These are phyloP conservation scores for Xylariaceae sp. DNA, from an alignment of 2,329 filamentous ascomycete genomes.

Conservation along the genomic window DNA sequence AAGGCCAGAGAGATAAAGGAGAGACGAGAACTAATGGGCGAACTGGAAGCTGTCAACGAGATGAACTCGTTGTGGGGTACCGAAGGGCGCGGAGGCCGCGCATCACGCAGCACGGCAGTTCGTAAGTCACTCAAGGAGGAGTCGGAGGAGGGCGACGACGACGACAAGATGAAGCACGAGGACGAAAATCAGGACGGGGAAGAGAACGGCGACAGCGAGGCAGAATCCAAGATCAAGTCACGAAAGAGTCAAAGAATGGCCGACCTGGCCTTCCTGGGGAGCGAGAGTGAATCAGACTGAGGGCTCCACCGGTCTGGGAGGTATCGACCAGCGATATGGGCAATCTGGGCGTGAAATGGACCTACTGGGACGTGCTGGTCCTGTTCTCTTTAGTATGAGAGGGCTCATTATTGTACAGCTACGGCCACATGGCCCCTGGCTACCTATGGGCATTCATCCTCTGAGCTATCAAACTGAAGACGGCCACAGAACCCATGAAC, in stretches of 20 bases:
- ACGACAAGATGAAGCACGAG: slow-evolving; percentile 32
- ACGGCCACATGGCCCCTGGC: background rate
- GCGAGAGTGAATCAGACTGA: slow-evolving; percentile 63
- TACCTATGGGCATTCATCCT: slow-evolving; percentile 59
- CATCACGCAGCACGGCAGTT: slow-evolving; percentile 40
- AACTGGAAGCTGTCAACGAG: slow-evolving; percentile 79
- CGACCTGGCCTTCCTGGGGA: slow-evolving; percentile 63
- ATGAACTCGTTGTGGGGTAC: slow-evolving; percentile 76
- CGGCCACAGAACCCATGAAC: slow-evolving; percentile 92
- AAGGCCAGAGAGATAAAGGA: slow-evolving; percentile 87
- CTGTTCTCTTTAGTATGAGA: slow-evolving; percentile 1
- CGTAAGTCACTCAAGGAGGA: slow-evolving; percentile 36
- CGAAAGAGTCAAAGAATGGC: slow-evolving; percentile 44
- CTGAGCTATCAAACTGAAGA: slow-evolving; percentile 91
- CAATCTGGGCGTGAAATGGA: background rate
- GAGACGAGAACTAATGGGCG: slow-evolving; percentile 74
- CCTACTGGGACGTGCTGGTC: background rate
- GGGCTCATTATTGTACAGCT: background rate
- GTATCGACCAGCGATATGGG: background rate
- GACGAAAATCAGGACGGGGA: slow-evolving; percentile 30
- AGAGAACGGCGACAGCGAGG: slow-evolving; percentile 29
- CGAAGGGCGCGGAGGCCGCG: slow-evolving; percentile 33
- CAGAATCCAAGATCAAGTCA: slow-evolving; percentile 21
- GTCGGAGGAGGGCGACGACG: slow-evolving; percentile 33
- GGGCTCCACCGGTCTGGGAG: background rate